Base-by-base conservation (phyloP, 2,329 filamentous ascomycete species). In the Canariomyces notabilis region DNA sequence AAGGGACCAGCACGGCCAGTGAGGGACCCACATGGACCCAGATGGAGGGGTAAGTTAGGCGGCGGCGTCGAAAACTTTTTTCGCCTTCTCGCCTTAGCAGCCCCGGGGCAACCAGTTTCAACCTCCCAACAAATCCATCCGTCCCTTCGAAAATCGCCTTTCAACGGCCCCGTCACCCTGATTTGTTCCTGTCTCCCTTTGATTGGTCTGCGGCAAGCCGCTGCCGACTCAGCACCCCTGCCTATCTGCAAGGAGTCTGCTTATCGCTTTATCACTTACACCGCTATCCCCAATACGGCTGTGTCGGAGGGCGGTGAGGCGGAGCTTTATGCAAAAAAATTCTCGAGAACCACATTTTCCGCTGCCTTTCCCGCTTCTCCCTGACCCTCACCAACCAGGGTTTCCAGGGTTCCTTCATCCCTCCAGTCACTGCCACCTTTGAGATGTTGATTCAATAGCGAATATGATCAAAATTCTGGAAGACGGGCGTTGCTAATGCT, bases 241-340 rank as follows among this genome's bases (percentile, higher is more conserved):
- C 46, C 44, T 45, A 43, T 50, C 50, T 48, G 16, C 37, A 20
- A 14, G 21, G 39, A 56, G 54, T 51, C 50, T 50, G 50, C 56
- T 61, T 61, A 61, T 61, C 59, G 54, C 55, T 55, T 58, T 57
- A 58, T 61, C 55, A 55, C 9, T 9, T 8, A 9, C 4, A 4
- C 20, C 39, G n/a, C 50, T 37, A 49, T 26, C 32, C 43, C 51
- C 2, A 5, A 55, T 50, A 3, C 32, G 58, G 57, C 6, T 16
- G 16, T 9, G 23, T 31, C 41, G 44, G 50, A 61, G 48, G 60
- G 60, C 60, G 60, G 60, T 61, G 59, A 61, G 54, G 38, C 41
- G 49, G 53, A 47, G 35, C 22, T 43, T 54, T 44, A 55, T 55
- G 53, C 55, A 51, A 53, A 57, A 44, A 37, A n/a, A n/a, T n/a